These are phyloP conservation scores for Gossypium schwendimanii DNA, from an alignment of 441 rosid species.

Conservation along the genomic window DNA sequence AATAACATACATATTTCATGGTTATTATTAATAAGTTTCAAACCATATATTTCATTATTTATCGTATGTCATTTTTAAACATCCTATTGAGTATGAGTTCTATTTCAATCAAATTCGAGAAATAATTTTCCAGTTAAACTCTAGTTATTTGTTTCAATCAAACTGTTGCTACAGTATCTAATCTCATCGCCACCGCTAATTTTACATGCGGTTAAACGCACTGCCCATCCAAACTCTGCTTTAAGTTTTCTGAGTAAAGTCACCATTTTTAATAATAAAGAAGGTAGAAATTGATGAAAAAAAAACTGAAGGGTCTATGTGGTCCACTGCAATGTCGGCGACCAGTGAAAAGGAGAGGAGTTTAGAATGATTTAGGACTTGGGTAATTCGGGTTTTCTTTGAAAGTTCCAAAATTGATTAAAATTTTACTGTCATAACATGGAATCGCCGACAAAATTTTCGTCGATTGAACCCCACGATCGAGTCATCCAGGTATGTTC, in stretches of 20 bases:
- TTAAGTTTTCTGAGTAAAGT: background rate
- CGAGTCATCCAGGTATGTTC: constrained; percentile 34
- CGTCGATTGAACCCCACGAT: constrained; percentile 35
- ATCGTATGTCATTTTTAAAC: too few species aligned
- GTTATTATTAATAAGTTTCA: too few species aligned
- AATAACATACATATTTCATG: too few species aligned
- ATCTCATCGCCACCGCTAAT: too few species aligned
- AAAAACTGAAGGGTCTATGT: background rate
- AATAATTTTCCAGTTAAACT: too few species aligned
- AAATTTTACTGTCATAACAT: constrained; percentile 25
- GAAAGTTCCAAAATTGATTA: background rate
- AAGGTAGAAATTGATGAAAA: background rate
- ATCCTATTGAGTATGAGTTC: too few species aligned
- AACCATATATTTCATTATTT: too few species aligned
- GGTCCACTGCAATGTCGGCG: background rate
- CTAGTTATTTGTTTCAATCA: too few species aligned
- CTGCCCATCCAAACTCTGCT: too few species aligned
- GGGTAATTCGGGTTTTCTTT: background rate
- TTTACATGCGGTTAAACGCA: too few species aligned
- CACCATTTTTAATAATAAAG: background rate
- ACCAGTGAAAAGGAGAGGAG: background rate
- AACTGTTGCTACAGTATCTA: too few species aligned
- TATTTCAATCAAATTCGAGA: too few species aligned
- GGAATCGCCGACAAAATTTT: constrained; percentile 47
- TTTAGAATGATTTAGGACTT: background rate